phyloP scores from a whole-genome alignment of 2,329 filamentous ascomycete species.

The Didymella segeticola region DNA sequence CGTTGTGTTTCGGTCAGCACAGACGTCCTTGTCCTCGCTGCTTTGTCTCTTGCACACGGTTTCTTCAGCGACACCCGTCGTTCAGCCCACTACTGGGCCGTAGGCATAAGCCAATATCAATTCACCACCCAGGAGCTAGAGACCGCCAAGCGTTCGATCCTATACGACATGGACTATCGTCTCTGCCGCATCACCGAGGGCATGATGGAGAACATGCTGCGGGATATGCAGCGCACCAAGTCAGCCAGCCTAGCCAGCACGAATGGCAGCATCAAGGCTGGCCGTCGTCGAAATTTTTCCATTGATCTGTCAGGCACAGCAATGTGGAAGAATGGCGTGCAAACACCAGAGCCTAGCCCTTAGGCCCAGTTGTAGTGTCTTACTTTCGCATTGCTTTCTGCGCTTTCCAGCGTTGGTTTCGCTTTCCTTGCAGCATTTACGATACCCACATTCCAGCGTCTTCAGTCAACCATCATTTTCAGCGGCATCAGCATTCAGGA shows the following conservation, averaged over 20 bases:
- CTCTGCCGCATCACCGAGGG: constrained; percentile 44
- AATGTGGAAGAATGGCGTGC: constrained; percentile 42
- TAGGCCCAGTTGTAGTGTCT: constrained; percentile 20
- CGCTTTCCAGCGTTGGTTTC: constrained; percentile 4
- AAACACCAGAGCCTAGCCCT: constrained; percentile 51
- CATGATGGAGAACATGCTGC: constrained; percentile 40
- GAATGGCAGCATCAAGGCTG: constrained; percentile 15
- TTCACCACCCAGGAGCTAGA: constrained; percentile 43
- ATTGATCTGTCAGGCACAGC: constrained; percentile 37
- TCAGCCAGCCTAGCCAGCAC: constrained; percentile 3
- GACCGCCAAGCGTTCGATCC: constrained; percentile 41
- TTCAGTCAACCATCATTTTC: constrained; percentile 9
- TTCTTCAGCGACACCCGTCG: constrained; percentile 44
- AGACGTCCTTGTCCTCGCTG: constrained; percentile 46
- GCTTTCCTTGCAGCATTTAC: constrained; percentile 17
- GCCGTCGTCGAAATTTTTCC: constrained; percentile 33
- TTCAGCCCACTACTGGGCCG: constrained; percentile 44
- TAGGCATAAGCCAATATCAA: constrained; percentile 29
- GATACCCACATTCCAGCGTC: constrained; percentile 28
- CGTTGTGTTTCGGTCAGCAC: constrained; percentile 29
- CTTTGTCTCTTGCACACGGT: constrained; percentile 44
- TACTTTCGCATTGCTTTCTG: constrained; percentile 1
- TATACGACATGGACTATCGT: constrained; percentile 48
- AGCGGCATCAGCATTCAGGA: constrained; percentile 13
- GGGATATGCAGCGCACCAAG: constrained; percentile 37